Evolutionary conservation across 108 stramenopile genomes (phyloP).

Genomic region (Seminavis robusta): DNA sequence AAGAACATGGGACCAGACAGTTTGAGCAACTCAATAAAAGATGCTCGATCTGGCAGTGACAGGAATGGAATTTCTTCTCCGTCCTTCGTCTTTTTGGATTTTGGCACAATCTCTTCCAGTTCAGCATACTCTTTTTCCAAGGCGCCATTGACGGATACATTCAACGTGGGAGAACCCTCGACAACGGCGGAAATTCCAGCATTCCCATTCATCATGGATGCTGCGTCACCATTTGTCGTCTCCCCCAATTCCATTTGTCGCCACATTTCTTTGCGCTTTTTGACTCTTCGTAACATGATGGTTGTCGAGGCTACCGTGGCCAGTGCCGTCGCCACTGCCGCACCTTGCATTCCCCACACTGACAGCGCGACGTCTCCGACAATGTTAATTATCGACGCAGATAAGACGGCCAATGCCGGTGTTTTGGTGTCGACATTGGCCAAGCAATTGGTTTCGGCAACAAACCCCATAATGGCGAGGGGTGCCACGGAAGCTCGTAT

Average conservation of each 20-base stretch:
- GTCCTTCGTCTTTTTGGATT: not conserved
- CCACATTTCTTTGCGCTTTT: slow-evolving; percentile 48
- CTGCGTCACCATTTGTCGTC: not conserved
- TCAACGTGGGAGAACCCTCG: not conserved
- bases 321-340: slow-evolving; percentile 68
- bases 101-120: not conserved
- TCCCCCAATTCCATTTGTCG: slow-evolving; percentile 26
- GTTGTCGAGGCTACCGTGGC: slow-evolving; percentile 44
- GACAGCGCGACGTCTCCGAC: slow-evolving; percentile 68
- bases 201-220: not conserved
- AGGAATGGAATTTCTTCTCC: slow-evolving; percentile 40
- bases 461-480: slow-evolving; percentile 61
- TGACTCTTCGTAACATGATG: slow-evolving; percentile 49
- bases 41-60: slow-evolving; percentile 50
- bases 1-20: slow-evolving; percentile 87
- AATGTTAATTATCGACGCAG: slow-evolving; percentile 67
- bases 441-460: slow-evolving; percentile 75
- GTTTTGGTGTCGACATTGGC: slow-evolving; percentile 72
- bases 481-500: slow-evolving; percentile 71
- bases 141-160: no score
- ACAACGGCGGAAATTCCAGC: slow-evolving; percentile 4
- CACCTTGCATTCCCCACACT: slow-evolving; percentile 60
- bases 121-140: not conserved
- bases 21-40: slow-evolving; percentile 50
- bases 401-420: slow-evolving; percentile 72